Base-by-base conservation (phyloP, 129 eudicot species). In the Gnaphalium uliginosum region DNA sequence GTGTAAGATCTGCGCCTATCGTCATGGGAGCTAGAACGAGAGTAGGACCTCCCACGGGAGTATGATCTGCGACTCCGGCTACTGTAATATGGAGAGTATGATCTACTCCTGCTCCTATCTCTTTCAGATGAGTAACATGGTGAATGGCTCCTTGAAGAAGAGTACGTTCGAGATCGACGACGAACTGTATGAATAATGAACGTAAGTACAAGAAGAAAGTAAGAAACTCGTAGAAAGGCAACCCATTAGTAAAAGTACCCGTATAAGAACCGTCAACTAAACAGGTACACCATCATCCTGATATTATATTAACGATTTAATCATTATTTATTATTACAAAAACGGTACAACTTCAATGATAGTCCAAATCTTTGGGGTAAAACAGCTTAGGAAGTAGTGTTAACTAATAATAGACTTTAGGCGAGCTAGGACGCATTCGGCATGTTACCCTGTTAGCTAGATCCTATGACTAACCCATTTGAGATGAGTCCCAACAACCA, bases 151-250 rank as follows among this genome's bases (percentile, higher is more conserved):
- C 90, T 71, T 1, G 89, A 79, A 32, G 89, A 85, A 39, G 96
- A 86, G 83, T 82, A 88, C 61, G 86, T 86, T 43, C 86, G 90
- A 7, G 97, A 87, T 6, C 88, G 82, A 64, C 85, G 85, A 21
- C 87, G 86, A 68, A 29, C 97, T 88, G 64, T 62, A 70, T 32
- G 19, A 53, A 46, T 26, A 72, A 19, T 50, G 17, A 39, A 21
- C 13, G n/a, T 13, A 25, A 43, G 29, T 4, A 46, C 35, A 17
- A 68, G 59, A 24, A 76, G 48, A 1, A 19, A 67, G 1, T 33
- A 24, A 76, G 48, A 1, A 19, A 67, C 3, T 33, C 10, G n/a
- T 33, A 50, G 60, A 48, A 21, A 57, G 56, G 9, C n/a, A 48
- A 33, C 35, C 2, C 6, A 46, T 29, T 0, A 9, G 46, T 9